Evolutionary conservation across 2,329 filamentous ascomycete genomes (phyloP).

Genomic region (Tolypocladium pustulatum): DNA sequence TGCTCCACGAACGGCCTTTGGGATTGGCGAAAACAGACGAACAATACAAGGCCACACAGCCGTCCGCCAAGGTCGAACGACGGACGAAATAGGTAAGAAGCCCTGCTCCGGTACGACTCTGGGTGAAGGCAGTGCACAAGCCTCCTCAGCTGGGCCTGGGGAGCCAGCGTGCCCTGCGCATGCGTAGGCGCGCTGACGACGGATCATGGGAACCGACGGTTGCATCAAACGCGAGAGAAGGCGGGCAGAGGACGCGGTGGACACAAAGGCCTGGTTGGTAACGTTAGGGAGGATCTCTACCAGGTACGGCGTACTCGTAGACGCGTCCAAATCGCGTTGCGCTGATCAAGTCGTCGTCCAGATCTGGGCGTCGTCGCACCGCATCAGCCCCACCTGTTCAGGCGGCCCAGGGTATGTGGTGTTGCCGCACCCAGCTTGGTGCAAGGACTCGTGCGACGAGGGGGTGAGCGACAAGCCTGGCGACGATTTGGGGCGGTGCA

Average conservation of each 20-base stretch:
- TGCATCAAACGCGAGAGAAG: background rate
- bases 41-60: background rate
- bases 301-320: background rate
- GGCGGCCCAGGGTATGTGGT: constrained; percentile 1
- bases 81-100: background rate
- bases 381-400: constrained; percentile 4
- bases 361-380: background rate
- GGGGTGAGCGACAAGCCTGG: background rate
- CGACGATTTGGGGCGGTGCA: background rate
- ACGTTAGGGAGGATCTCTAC: background rate
- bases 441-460: background rate
- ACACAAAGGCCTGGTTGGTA: background rate
- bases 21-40: background rate
- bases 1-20: background rate
- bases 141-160: background rate
- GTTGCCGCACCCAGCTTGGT: background rate
- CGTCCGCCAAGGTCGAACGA: background rate
- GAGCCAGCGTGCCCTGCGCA: background rate
- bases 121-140: background rate
- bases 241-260: no score
- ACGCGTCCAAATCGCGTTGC: background rate
- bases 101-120: background rate
- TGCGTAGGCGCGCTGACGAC: background rate
- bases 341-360: background rate
- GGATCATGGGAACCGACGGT: background rate